Base-by-base conservation (phyloP, 306 rosid genomes). In the Malus orientalis region DNA sequence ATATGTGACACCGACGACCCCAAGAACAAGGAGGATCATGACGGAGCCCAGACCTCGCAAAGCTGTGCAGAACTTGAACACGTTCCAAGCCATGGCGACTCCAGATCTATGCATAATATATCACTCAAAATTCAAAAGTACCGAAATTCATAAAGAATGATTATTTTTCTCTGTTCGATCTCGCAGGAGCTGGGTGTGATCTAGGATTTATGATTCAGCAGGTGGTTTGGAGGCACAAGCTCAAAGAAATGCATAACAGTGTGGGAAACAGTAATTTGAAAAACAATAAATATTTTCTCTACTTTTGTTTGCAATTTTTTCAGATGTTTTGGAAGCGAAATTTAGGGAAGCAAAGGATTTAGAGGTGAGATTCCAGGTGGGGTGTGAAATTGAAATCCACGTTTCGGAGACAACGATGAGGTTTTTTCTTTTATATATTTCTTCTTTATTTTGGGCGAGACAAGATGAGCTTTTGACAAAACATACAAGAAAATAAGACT, bases 31-130 rank as follows among this genome's bases (percentile, higher is more conserved):
- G 12, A 96, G 88, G 72, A 96, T 92, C 97, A 96, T 96, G 86
- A 96, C 93, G 83, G 99, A 96, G 71, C 99, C 99, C 75, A 96
- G 85, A 66, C 98, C 99, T 73, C 99, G 90, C 29, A 96, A 83
- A 80, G 94, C 99, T 57, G 97, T 91, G 74, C 99, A 96, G 85
- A 96, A 96, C 93, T 96, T 91, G 91, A 96, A 96, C 84, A 96
- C 98, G 74, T 96, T 96, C 99, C 99, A 96, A 65, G 99, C 98
- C 98, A 96, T 96, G 60, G 97, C 83, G 51, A 87, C 91, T 69
- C 96, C 99, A 91, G 98, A 96, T 96, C 99, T 96, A 87, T 96
- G 97, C 98, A 96, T 93, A 83, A 69, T 63, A 63, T 55, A 25
- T 38, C 42, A 6, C 42, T 38, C 9, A 38, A 38, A 38, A 40